Evolutionary conservation across 2,329 filamentous ascomycete genomes (phyloP), one percentile per base, ranked within the genome.

Genomic region (Byssochlamys sp.): DNA sequence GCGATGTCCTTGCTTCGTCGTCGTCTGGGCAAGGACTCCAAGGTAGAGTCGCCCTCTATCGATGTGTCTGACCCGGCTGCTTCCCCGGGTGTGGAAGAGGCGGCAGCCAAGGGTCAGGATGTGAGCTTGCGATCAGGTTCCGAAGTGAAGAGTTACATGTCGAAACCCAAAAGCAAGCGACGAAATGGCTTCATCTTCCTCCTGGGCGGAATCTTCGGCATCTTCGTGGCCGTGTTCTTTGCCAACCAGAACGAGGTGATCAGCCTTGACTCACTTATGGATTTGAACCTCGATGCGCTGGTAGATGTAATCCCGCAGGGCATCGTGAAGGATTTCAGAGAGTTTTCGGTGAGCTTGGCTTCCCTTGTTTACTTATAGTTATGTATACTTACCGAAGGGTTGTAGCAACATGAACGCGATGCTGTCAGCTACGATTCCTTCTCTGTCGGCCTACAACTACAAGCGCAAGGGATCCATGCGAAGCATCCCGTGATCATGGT

Each of bases 401-500:
- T 33, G 24, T 61, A 76, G 87, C 89, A 90, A 77, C 86, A 88
- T 66, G 91, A 97, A 75, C 87, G 90, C 63, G 90, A 95, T 64
- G 84, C 90, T 50, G 87, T 95, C 62, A 88, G 88, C 67, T 96
- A 96, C 74, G 94, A 99, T 76, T 89, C 91, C 4, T 99, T 99
- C 69, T 84, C 91, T 0, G 89, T 97, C 52, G 95, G 94, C 4
- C 76, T 94, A 29, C 89, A 95, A 67, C 87, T 91, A 24, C 85
- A 85, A 45, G 78, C 85, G 3, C 88, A 96, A 71, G 95, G 95
- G 1, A 80, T 97, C 19, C 73, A 81, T 53, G 92, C 89, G 14
- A 82, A 89, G 59, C 91, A 96, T 66, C 90, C 94, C 1, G 86
- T 99, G 60, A 89, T 99, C 62, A 97, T 99, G 92, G 86, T 99